Base-by-base conservation (phyloP, 345 rosid species). In the Mercurialis annua region DNA sequence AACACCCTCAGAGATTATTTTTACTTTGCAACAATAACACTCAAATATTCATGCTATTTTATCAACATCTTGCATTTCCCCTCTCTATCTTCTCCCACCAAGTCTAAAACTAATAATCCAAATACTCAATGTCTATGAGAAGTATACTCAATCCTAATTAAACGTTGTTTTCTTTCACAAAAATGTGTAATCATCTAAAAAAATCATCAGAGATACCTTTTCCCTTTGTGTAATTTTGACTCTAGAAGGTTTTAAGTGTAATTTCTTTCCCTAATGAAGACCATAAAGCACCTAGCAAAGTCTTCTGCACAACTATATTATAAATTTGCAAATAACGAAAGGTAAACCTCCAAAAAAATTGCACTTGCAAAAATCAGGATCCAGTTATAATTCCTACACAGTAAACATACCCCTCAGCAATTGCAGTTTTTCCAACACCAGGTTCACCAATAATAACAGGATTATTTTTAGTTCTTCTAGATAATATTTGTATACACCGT, bases 401-500 rank as follows among this genome's bases (percentile, higher is more conserved):
- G 21, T 47, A 46, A 71, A 63, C 84, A 70, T 72, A 89, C 96
- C 92, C 96, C 73, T 89, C 92, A 33, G 88, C 95, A 52, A 85
- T 87, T 43, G 97, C 97, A 80, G 97, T 90, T 86, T 93, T 93
- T 43, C 98, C 91, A 29, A 92, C 97, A 74, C 96, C 96, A 71
- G 96, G 98, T 69, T 92, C 98, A 46, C 96, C 97, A 55, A 93
- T 93, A 62, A 93, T 90, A 31, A 90, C 96, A 62, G 90, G 97
- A 78, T 93, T 93, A 79, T 90, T 93, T 75, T 93, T 91, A 4
- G 97, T 94, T 80, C 97, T 89, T 82, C 99, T 81, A 47, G 87
- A 91, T 58, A 94, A 77, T 62, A 94, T 94, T 71, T 89, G 92
- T 68, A 93, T 90, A 65, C 94, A 85, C 17, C 90, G 81, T 66